Evolutionary conservation across 345 rosid species (phyloP).

Genomic region (Angophora floribunda): DNA sequence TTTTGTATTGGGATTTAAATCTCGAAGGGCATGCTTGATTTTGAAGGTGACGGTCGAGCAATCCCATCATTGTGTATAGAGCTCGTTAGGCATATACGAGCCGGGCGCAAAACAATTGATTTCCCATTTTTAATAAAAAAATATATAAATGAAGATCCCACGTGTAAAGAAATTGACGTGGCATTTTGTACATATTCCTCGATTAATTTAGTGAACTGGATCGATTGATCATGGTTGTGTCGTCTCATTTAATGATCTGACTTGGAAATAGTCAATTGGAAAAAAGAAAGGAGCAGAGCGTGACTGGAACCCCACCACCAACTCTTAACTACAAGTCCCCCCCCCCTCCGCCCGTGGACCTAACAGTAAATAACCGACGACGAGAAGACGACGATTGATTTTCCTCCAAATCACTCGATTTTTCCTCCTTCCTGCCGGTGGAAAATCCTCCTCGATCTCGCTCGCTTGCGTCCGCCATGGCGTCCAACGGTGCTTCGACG

Average conservation of each 20-base stretch:
- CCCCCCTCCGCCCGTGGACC: not conserved
- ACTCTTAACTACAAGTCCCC: not conserved
- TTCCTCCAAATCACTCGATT: not conserved
- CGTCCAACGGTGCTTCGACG: constrained; percentile 74
- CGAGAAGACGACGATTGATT: not conserved
- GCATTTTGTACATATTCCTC: not conserved
- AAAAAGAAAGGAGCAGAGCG: not conserved
- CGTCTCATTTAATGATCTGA: not conserved
- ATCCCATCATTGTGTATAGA: too few species aligned
- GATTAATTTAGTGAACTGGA: not conserved
- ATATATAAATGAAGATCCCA: not conserved
- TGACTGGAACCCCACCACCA: not conserved
- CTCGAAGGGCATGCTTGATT: too few species aligned
- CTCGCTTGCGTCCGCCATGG: constrained; percentile 26
- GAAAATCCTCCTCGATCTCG: not conserved
- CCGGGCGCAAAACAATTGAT: too few species aligned
- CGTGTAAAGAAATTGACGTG: not conserved
- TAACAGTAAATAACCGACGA: not conserved
- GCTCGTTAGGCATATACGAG: too few species aligned
- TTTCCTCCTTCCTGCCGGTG: not conserved
- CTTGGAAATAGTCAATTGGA: not conserved
- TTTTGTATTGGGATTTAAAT: too few species aligned
- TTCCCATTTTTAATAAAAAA: not conserved
- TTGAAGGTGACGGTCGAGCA: too few species aligned
- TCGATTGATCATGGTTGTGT: too few species aligned